These are phyloP conservation scores for Bipolaris sorokiniana DNA, from an alignment of 2,329 filamentous ascomycete species.

Conservation along the genomic window DNA sequence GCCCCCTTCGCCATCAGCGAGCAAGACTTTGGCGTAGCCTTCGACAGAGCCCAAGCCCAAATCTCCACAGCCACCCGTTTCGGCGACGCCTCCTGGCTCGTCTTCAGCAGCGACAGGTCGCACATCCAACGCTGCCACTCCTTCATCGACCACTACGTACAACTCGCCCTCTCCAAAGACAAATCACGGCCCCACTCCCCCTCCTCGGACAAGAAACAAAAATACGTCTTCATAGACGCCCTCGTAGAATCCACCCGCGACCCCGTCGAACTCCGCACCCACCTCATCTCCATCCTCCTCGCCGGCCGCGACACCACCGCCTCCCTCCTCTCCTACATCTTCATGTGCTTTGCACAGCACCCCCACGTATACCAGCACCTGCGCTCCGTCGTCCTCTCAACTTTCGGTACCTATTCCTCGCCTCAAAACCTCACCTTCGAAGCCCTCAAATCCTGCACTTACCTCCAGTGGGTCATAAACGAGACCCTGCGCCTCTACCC, in stretches of 20 bases:
- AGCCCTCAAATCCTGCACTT: slow-evolving; percentile 39
- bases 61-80: slow-evolving; percentile 29
- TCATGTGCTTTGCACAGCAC: slow-evolving; percentile 54
- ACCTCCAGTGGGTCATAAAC: slow-evolving; percentile 43
- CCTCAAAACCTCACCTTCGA: slow-evolving; percentile 52
- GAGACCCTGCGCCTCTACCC: slow-evolving; percentile 47
- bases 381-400: slow-evolving; percentile 43
- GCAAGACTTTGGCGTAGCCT: slow-evolving; percentile 31
- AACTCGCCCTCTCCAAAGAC: slow-evolving; percentile 29
- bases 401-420: slow-evolving; percentile 51
- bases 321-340: slow-evolving; percentile 74
- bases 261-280: slow-evolving; percentile 74
- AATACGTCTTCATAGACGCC: slow-evolving; percentile 83
- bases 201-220: slow-evolving; percentile 23
- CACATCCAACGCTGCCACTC: slow-evolving; percentile 36
- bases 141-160: slow-evolving; percentile 38
- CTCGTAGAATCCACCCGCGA: slow-evolving; percentile 76
- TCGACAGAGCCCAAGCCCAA: slow-evolving; percentile 29
- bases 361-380: slow-evolving; percentile 44
- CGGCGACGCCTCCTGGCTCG: slow-evolving; percentile 42
- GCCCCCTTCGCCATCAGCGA: slow-evolving; percentile 20
- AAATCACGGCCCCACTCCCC: slow-evolving; percentile 18
- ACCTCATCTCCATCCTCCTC: slow-evolving; percentile 79
- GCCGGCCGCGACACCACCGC: slow-evolving; percentile 89
- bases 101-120: slow-evolving; percentile 37